Conservation (phyloP, 345 rosid species). For the Eucalyptus fibrosa region DNA sequence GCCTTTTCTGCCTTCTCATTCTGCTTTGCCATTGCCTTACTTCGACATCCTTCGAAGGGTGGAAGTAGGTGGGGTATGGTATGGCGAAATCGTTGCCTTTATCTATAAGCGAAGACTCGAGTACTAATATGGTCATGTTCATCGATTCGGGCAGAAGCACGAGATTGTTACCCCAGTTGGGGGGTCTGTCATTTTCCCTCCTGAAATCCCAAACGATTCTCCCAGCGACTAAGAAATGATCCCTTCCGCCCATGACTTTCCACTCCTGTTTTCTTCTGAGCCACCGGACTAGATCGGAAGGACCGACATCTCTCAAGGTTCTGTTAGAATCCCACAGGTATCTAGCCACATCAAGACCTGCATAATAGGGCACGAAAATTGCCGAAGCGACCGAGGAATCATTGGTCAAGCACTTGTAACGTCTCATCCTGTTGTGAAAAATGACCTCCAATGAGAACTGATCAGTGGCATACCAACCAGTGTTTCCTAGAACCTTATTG, state of each 20-base stretch:
- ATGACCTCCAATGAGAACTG: slow-evolving; percentile 75
- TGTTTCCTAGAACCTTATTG: slow-evolving; percentile 13
- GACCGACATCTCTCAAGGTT: slow-evolving; percentile 39
- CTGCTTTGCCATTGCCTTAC: slow-evolving; percentile 51
- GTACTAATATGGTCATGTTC: slow-evolving; percentile 59
- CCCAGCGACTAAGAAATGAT: slow-evolving; percentile 85
- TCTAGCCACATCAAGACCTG: slow-evolving; percentile 63
- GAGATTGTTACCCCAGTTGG: slow-evolving; percentile 71
- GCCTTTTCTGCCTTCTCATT: slow-evolving; percentile 32
- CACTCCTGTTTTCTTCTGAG: slow-evolving; percentile 49
- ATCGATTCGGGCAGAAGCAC: slow-evolving; percentile 51
- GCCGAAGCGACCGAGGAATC: slow-evolving; percentile 67
- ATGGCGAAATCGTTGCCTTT: slow-evolving; percentile 53
- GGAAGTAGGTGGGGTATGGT: slow-evolving; percentile 78
- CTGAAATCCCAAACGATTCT: slow-evolving; percentile 81
- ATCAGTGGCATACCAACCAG: slow-evolving; percentile 66
- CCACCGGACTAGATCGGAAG: slow-evolving; percentile 47
- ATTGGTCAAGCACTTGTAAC: slow-evolving; percentile 54
- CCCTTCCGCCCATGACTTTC: slow-evolving; percentile 53
- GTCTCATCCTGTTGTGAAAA: slow-evolving; percentile 74
- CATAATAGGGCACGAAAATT: slow-evolving; percentile 59
- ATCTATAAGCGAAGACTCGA: slow-evolving; percentile 78
- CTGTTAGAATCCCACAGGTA: slow-evolving; percentile 44
- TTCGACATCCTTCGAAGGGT: slow-evolving; percentile 45
- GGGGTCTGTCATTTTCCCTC: slow-evolving; percentile 28